Percentiles rank a stretch among this genome's conserved stretches.
Conservation (phyloP, 2,329 filamentous ascomycete genomes). For the Didymella exigua region DNA sequence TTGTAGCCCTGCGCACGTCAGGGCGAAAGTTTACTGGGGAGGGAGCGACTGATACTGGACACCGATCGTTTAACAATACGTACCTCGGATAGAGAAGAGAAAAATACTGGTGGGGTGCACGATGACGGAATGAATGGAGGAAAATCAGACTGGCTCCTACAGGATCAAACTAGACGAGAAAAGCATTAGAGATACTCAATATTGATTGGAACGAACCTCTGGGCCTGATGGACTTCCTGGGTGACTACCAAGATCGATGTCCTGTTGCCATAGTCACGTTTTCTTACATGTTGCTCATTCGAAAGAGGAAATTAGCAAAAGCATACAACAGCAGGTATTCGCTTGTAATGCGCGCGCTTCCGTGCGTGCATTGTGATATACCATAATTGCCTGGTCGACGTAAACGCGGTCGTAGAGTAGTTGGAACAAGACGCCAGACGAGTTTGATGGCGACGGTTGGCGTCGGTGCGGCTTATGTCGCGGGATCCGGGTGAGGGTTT, state of each 20-base stretch:
- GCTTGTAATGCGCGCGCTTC: conserved; percentile 4
- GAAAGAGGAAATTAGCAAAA: too few species aligned
- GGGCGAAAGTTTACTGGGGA: conserved; percentile 61
- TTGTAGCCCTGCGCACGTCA: conserved; percentile 62
- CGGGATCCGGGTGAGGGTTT: conserved; percentile 6
- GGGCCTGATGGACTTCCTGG: too few species aligned
- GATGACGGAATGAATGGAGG: too few species aligned
- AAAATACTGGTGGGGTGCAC: too few species aligned
- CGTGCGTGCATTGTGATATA: conserved; percentile 9
- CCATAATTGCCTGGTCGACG: conserved; percentile 8
- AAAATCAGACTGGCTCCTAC: too few species aligned
- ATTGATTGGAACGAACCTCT: too few species aligned
- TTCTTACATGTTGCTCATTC: too few species aligned
- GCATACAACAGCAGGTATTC: conserved; percentile 1
- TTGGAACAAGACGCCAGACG: conserved; percentile 8
- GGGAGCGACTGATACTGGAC: conserved; percentile 62
- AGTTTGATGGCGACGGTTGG: conserved; percentile 8
- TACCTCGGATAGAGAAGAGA: conserved; percentile 23
- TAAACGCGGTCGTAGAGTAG: conserved; percentile 5
- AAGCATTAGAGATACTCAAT: too few species aligned
- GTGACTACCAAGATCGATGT: too few species aligned
- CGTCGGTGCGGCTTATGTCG: conserved; percentile 8
- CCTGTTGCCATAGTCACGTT: too few species aligned
- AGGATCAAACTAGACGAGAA: too few species aligned
- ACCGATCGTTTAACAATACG: conserved; percentile 65